phyloP scores from a whole-genome alignment of 768 basidiomycete species.

The Terana coerulea region DNA sequence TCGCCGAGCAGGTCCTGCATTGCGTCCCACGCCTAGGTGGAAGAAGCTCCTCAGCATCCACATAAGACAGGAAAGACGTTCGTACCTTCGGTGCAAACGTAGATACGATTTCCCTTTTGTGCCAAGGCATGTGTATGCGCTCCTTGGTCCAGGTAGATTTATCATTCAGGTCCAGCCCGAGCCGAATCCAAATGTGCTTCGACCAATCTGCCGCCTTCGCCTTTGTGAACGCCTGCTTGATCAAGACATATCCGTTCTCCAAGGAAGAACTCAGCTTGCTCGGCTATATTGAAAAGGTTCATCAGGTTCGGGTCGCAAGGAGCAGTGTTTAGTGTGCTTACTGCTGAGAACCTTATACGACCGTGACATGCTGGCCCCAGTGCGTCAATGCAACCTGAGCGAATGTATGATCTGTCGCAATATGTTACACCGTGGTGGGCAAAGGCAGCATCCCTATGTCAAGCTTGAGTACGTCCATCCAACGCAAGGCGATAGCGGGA shows the following conservation, averaged over 20 bases:
- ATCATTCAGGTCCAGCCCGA: conserved; percentile 50
- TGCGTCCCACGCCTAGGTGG: conserved; percentile 48
- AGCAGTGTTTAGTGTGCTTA: not conserved
- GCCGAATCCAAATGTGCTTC: conserved; percentile 46
- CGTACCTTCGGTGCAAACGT: conserved; percentile 49
- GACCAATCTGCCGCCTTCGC: conserved; percentile 49
- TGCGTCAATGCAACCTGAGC: no score
- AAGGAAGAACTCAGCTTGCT: conserved; percentile 53
- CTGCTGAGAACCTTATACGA: conserved; percentile 6
- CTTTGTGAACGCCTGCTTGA: conserved; percentile 49
- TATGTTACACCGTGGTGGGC: no score
- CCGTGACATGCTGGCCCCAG: no score
- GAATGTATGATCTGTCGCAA: no score
- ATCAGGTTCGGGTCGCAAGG: not conserved
- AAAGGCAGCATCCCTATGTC: no score
- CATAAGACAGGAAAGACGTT: not conserved
- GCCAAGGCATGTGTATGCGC: conserved; percentile 54
- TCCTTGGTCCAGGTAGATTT: conserved; percentile 52
- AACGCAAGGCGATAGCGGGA: no score
- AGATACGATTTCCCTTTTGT: conserved; percentile 41
- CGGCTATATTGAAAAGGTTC: conserved; percentile 25
- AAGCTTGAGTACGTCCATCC: no score
- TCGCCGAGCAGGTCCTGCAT: conserved; percentile 59
- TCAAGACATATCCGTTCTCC: conserved; percentile 49
- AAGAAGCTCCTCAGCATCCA: not conserved